Evolutionary conservation across 768 basidiomycete genomes (phyloP), one percentile per base, ranked within the genome.

Genomic region (Suillus hirtellus): DNA sequence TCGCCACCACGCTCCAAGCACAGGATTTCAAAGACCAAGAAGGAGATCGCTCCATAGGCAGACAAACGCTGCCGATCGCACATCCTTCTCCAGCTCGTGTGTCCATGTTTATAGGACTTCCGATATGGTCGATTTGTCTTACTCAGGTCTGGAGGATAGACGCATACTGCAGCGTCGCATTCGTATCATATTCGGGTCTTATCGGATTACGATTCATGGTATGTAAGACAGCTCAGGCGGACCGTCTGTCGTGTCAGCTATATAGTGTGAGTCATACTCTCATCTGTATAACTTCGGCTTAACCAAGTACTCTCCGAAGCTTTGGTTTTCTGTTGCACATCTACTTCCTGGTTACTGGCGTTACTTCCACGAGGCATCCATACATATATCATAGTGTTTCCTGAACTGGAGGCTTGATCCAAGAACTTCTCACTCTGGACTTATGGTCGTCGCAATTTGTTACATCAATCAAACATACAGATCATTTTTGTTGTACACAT

Each of bases 21-120:
- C 72, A 76, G 55, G 76, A 77, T 54, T 78, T 76, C 62, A 73
- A 79, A 55, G 83, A 84, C 55, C 69, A 76, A 42, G 76, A 78
- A 19, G 82, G 82, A 10, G 83, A 83, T 59, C 65, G 68, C 1
- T 63, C 71, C 14, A 70, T 74, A 12, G 80, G 79, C 4, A 71
- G 82, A 34, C 65, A 70, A 10, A 84, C 82, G 0, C 63, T 84
- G 1, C 82, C 83, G 3, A 80, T 84, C 63, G 75, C 75, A 14
- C 73, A 77, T 19, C 82, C 83, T 19, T 68, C 55, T 12, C 65
- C 71, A 17, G 71, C 72, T 8, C 71, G 73, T 21, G 15, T 59
- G 1, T 71, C 72, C 17, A 71, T 68, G 19, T 67, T 75, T 68
- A 14, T 74, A 11, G 69, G 69, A 40, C 56, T 74, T 2, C 73